phyloP scores from a whole-genome alignment of 208 protist genomes.

The Histomonas meleagridis region DNA sequence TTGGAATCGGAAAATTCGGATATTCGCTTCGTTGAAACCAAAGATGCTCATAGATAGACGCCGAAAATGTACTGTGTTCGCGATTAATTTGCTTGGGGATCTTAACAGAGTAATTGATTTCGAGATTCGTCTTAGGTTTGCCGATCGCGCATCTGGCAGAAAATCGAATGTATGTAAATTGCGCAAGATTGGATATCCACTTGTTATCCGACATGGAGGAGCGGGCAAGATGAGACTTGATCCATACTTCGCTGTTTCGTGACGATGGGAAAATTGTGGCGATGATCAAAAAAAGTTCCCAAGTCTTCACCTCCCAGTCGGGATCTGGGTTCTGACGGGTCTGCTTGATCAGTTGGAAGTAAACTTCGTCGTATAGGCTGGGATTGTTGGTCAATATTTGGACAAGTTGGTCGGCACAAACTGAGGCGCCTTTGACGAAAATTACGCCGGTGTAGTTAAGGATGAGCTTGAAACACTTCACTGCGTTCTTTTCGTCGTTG shows the following conservation, averaged over 20 bases:
- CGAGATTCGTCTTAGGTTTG: neutral
- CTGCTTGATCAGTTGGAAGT: neutral
- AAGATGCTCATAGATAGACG: neutral
- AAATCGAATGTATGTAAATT: neutral
- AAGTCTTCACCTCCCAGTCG: neutral
- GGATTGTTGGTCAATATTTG: neutral
- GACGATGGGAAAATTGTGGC: neutral
- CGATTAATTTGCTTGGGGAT: too few relatives aligned
- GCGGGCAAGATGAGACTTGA: neutral
- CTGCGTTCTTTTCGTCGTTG: too few relatives aligned
- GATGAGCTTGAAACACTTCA: neutral
- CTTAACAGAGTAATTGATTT: neutral
- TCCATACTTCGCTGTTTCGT: neutral
- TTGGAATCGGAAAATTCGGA: neutral
- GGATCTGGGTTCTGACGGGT: neutral
- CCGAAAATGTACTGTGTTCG: neutral
- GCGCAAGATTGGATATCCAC: neutral
- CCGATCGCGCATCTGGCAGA: neutral
- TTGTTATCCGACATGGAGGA: neutral
- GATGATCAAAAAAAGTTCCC: neutral
- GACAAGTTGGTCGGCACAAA: neutral
- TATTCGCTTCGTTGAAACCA: neutral
- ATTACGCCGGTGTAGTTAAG: neutral
- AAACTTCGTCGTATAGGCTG: neutral
- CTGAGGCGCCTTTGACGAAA: neutral